Conservation (phyloP, 257 asterid species). For the Lithospermum erythrorhizon region DNA sequence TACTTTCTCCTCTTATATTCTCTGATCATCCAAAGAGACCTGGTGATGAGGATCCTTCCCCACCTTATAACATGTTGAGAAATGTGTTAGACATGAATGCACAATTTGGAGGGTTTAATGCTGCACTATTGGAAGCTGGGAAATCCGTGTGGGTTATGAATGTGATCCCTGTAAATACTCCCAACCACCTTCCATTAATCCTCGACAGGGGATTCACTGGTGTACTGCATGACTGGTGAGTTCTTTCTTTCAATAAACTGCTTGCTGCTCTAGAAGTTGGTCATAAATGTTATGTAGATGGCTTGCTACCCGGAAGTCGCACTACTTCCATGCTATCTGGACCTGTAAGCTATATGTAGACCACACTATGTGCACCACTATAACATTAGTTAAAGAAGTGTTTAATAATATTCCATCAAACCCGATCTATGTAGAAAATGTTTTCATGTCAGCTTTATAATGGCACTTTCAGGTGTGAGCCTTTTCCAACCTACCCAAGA, state of each 20-base stretch:
- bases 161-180: slow-evolving; percentile 72
- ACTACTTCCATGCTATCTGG: too few relatives aligned
- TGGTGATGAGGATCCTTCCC: slow-evolving; percentile 98
- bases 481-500: slow-evolving; percentile 94
- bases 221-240: slow-evolving; percentile 68
- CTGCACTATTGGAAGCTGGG: slow-evolving; percentile 68
- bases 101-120: slow-evolving; percentile 81
- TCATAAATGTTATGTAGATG: too few relatives aligned
- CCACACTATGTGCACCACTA: too few relatives aligned
- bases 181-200: slow-evolving; percentile 66
- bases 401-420: background rate
- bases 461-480: slow-evolving; percentile 67
- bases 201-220: slow-evolving; percentile 84
- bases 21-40: slow-evolving; percentile 99
- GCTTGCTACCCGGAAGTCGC: too few relatives aligned
- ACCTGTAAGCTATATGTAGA: too few relatives aligned
- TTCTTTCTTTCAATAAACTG: background rate
- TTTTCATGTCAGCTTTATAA: slow-evolving; percentile 7
- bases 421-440: background rate
- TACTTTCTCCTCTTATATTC: slow-evolving; percentile 86
- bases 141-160: slow-evolving; percentile 98
- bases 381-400: too few relatives aligned
- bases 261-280: background rate
- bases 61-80: slow-evolving; percentile 98
- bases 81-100: slow-evolving; percentile 98